Percentiles rank a stretch among this genome's conserved stretches.
These are phyloP conservation scores for Fusarium neocosmosporiellum DNA, from an alignment of 2,329 filamentous ascomycete genomes.

Conservation along the genomic window DNA sequence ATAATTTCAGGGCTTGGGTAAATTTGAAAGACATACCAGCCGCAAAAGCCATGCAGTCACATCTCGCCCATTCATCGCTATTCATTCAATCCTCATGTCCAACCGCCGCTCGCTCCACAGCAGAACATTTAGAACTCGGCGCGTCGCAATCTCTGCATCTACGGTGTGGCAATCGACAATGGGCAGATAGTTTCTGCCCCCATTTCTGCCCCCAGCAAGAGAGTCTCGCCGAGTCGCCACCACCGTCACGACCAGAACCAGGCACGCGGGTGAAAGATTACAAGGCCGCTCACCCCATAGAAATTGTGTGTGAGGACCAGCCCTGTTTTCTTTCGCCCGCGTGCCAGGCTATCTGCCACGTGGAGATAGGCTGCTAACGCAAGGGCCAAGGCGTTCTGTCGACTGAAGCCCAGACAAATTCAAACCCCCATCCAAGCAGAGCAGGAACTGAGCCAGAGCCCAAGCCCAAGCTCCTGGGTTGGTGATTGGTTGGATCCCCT, in stretches of 20 bases:
- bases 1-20: not conserved
- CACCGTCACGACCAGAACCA: not conserved
- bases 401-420: constrained; percentile 15
- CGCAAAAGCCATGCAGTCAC: not conserved
- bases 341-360: constrained; percentile 33
- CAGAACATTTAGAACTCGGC: not conserved
- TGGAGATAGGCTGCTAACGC: constrained; percentile 30
- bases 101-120: not conserved
- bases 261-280: too few species aligned
- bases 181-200: not conserved
- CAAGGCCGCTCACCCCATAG: too few species aligned
- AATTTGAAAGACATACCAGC: constrained; percentile 1
- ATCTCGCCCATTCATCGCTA: not conserved
- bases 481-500: not conserved
- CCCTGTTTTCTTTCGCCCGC: too few species aligned
- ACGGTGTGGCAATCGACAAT: not conserved
- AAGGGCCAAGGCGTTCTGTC: constrained; percentile 17
- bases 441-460: not conserved
- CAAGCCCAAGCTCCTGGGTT: not conserved
- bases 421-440: not conserved
- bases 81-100: not conserved
- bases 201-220: not conserved
- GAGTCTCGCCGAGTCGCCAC: not conserved
- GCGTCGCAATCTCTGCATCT: not conserved
- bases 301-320: too few species aligned